phyloP scores from a whole-genome alignment of 768 basidiomycete genomes.

The Hericium alpestre region DNA sequence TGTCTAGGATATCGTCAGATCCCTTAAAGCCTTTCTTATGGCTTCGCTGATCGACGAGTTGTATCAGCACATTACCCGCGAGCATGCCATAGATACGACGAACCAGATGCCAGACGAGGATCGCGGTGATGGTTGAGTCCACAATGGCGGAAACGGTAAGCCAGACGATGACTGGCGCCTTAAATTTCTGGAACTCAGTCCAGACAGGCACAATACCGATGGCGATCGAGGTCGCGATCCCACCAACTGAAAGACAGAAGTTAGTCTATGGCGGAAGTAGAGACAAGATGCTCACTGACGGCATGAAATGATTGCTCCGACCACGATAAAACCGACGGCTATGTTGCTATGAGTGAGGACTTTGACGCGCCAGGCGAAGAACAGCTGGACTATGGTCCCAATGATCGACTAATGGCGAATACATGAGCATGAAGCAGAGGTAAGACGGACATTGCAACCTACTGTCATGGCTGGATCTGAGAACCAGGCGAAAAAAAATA shows the following conservation, averaged over 20 bases:
- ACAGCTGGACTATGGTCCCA: constrained; percentile 5
- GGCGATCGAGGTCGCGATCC: constrained; percentile 12
- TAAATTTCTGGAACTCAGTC: constrained; percentile 10
- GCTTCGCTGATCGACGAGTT: constrained; percentile 1
- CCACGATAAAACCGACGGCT: not conserved
- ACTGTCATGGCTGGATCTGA: constrained; percentile 8
- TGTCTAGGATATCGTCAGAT: constrained; percentile 12
- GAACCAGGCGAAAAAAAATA: not conserved
- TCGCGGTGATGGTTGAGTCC: constrained; percentile 11
- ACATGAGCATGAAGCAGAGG: not conserved
- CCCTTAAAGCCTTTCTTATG: constrained; percentile 9
- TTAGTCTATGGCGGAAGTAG: not conserved
- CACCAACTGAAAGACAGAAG: constrained; percentile 7
- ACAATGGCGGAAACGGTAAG: constrained; percentile 8
- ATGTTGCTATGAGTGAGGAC: constrained; percentile 1
- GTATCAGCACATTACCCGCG: not conserved
- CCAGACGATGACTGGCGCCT: constrained; percentile 12
- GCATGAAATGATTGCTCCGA: constrained; percentile 1
- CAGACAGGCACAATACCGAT: constrained; percentile 9
- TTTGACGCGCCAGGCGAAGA: constrained; percentile 9
- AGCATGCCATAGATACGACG: not conserved
- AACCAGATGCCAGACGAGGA: constrained; percentile 14
- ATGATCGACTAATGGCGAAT: constrained; percentile 1
- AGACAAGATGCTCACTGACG: not conserved
- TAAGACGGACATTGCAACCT: not conserved